A percentile compares a stretch with the other conserved stretches of the same genome.
These are phyloP conservation scores for Nicotiana attenuata DNA, from an alignment of 257 asterid species.

Conservation along the genomic window DNA sequence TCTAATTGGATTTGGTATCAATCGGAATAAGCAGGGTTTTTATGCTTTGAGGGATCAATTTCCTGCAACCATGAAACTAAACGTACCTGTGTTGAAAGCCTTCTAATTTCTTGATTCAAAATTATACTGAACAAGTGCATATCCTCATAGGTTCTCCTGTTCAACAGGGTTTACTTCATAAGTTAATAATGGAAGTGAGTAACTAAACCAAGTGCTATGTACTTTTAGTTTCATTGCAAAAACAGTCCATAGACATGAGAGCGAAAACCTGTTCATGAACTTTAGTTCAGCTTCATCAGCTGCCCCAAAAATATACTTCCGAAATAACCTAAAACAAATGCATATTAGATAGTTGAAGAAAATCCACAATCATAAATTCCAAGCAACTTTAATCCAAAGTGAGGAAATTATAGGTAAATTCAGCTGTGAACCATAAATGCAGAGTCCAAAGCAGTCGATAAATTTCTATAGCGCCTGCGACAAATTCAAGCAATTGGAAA, in stretches of 20 bases:
- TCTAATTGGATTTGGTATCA: not conserved
- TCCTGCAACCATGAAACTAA: not conserved
- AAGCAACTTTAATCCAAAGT: not conserved
- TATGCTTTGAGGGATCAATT: not conserved
- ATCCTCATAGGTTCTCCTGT: slow-evolving; percentile 88
- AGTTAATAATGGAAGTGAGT: not conserved
- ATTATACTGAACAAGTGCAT: slow-evolving; percentile 59
- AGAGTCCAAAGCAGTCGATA: not conserved
- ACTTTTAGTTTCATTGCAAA: not conserved
- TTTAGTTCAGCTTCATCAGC: slow-evolving; percentile 97
- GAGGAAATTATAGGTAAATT: not conserved
- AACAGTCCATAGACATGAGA: not conserved
- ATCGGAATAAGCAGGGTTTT: not conserved
- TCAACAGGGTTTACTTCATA: not conserved
- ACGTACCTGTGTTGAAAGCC: slow-evolving; percentile 82
- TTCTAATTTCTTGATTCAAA: slow-evolving; percentile 88
- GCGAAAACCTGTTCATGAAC: slow-evolving; percentile 74
- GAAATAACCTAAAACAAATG: slow-evolving; percentile 50
- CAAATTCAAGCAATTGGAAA: not conserved
- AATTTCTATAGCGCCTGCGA: not conserved
- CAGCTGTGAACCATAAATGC: not conserved
- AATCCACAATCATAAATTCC: not conserved
- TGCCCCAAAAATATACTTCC: slow-evolving; percentile 90
- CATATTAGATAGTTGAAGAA: not conserved
- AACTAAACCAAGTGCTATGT: not conserved